Evolutionary conservation across 2,329 filamentous ascomycete species (phyloP), one percentile per base, ranked within the genome.

Genomic region (Alternaria longipes): DNA sequence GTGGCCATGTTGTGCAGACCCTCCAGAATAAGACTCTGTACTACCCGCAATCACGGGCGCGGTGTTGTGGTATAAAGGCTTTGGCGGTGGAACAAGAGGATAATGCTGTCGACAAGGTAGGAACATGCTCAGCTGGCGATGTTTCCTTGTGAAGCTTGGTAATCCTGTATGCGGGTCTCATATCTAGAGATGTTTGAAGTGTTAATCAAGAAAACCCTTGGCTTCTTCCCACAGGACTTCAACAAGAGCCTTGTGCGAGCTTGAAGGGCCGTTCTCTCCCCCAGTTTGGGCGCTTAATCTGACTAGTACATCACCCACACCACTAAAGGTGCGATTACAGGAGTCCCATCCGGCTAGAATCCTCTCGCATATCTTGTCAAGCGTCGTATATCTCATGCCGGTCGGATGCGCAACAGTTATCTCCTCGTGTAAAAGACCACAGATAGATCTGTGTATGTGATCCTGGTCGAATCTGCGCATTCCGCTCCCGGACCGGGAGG

Each of bases 201-300:
- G 30, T 30, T 49, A 6, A 49, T 49, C 30, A 24, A 49, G 18
- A 49, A 22, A 49, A 30, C 30, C 46, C 30, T 34, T 34, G 8
- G 30, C 46, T 22, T 24, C 20, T 5, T 16, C 32, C 18, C 12
- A 12, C 18, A 34, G 30, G 18, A 34, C 30, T 36, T 18, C 30
- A 49, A 49, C 12, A 34, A 49, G 30, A 34, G 32, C 20, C 30
- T 22, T 49, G 18, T 20, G 46, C 28, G 16, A 22, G 18, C 30
- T 18, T 49, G 46, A 49, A 49, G 30, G 32, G 46, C 46, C 46
- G 46, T 50, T 50, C 32, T 18, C 20, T n/a, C 32, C 32, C 46
- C 46, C 46, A 18, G 46, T 20, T 50, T 32, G 22, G 32, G 30
- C 46, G 30, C 34, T 36, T 11, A 24, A 11, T 20, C 30, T 34